Evolutionary conservation across 441 rosid genomes (phyloP).

Genomic region (Aleurites moluccanus): DNA sequence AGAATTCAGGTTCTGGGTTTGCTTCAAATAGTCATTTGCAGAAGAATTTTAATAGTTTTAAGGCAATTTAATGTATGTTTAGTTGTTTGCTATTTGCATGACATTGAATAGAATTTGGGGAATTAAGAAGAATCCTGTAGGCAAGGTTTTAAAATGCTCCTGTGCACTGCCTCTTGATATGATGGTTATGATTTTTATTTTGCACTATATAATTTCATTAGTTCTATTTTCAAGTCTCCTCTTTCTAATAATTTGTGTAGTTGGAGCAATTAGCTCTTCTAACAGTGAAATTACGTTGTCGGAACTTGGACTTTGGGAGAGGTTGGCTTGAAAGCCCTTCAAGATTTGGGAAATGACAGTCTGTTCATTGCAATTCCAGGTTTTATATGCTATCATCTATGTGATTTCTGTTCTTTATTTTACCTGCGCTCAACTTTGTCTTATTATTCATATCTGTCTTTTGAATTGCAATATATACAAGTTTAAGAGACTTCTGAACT

Average conservation of each 20-base stretch:
- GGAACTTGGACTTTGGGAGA: slow-evolving; percentile 64
- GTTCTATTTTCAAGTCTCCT: neutral
- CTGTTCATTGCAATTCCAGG: slow-evolving; percentile 67
- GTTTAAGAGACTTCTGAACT: neutral
- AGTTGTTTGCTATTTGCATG: neutral
- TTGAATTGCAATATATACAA: neutral
- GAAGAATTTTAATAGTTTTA: neutral
- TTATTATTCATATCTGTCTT: neutral
- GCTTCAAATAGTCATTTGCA: too few species aligned
- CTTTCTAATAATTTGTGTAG: slow-evolving; percentile 31
- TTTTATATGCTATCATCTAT: slow-evolving; percentile 23
- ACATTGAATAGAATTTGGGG: neutral
- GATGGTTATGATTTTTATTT: slow-evolving; percentile 9
- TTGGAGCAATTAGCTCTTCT: slow-evolving; percentile 69
- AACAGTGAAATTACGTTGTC: slow-evolving; percentile 81
- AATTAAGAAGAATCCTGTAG: too few species aligned
- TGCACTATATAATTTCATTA: neutral
- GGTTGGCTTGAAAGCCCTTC: slow-evolving; percentile 72
- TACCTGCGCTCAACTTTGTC: neutral
- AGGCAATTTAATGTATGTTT: too few species aligned
- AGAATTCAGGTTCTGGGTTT: neutral
- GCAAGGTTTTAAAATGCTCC: too few species aligned
- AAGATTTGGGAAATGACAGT: slow-evolving; percentile 60
- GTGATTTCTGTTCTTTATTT: neutral
- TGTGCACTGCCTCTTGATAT: too few species aligned